These are phyloP conservation scores for Beauveria asiatica DNA, from an alignment of 2,329 filamentous ascomycete species.

Conservation along the genomic window DNA sequence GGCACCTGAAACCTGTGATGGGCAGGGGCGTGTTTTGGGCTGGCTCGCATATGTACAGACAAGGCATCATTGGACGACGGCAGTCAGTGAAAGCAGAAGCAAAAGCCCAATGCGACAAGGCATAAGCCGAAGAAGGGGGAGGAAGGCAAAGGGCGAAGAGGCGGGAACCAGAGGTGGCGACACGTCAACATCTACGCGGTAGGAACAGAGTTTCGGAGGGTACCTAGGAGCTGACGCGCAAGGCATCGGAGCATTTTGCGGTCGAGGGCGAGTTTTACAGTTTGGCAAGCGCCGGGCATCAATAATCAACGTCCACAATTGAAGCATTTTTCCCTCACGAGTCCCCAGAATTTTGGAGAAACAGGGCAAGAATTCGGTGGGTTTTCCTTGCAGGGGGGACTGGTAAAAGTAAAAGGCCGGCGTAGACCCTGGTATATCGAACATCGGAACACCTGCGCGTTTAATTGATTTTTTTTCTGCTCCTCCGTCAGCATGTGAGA, in stretches of 20 bases:
- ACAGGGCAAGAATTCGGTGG: too few relatives aligned
- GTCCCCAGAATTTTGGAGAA: neutral
- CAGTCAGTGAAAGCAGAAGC: neutral
- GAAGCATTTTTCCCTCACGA: neutral
- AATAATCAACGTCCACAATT: neutral
- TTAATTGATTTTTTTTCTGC: neutral
- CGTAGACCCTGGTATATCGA: neutral
- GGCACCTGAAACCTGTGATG: neutral
- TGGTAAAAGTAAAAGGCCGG: neutral
- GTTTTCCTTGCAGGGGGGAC: neutral
- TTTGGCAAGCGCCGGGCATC: neutral
- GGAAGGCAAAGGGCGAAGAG: neutral
- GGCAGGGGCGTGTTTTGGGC: constrained; percentile 2
- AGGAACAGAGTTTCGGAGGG: neutral
- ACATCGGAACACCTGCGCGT: neutral
- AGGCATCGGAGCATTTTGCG: too few relatives aligned
- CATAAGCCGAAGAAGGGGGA: neutral
- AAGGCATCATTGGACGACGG: neutral
- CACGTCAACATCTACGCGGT: neutral
- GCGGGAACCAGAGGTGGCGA: neutral
- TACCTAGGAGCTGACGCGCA: too few relatives aligned
- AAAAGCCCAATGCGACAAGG: neutral
- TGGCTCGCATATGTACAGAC: neutral
- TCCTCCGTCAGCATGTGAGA: neutral
- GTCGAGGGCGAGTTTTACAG: neutral